Evolutionary conservation across 2,329 filamentous ascomycete species (phyloP), one percentile per base, ranked within the genome.

Genomic region (Sclerotinia borealis): DNA sequence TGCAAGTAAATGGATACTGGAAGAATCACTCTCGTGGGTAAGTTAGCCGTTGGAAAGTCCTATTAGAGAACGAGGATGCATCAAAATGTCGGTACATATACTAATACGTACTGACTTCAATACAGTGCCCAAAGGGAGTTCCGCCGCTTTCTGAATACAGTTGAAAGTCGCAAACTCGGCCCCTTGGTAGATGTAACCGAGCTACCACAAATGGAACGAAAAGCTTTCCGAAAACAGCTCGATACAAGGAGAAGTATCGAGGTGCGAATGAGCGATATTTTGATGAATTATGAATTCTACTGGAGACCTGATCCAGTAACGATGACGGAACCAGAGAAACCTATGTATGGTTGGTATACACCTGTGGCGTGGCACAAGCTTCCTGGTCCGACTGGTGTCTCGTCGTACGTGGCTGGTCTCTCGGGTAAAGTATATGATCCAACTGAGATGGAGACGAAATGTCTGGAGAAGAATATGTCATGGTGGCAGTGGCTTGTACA

Each of bases 1-100:
- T 56, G 52, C 37, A 56, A 25, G 52, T 56, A n/a, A 56, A 31
- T 31, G 36, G 36, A 19, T 56, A 56, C 31, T 56, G 52, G 52
- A 29, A 22, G 52, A 10, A 22, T 31, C 22, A 56, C 17, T 15
- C 17, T n/a, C 27, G 52, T 31, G 17, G 7, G 52, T 56, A 27
- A 43, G 52, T 56, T 43, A 15, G 27, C 19, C 13, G 13, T 22
- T 29, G 1, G 5, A 27, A n/a, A 9, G 9, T n/a, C 11, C 13
- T 4, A 3, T 5, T 31, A 19, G 25, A 31, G 27, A 13, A 31
- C 7, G 27, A 55, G 11, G 19, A n/a, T 43, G 19, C 39, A 17
- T 29, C 11, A 3, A 13, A 34, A 31, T 34, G 29, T 9, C 7
- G 0, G 48, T 11, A 11, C 34, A 34, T 50, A n/a, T 9, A 47